Percentiles rank a stretch among this genome's conserved stretches.
Evolutionary conservation across 805 yeast genomes (phyloP).

Genomic region (Candida rishiriensis): DNA sequence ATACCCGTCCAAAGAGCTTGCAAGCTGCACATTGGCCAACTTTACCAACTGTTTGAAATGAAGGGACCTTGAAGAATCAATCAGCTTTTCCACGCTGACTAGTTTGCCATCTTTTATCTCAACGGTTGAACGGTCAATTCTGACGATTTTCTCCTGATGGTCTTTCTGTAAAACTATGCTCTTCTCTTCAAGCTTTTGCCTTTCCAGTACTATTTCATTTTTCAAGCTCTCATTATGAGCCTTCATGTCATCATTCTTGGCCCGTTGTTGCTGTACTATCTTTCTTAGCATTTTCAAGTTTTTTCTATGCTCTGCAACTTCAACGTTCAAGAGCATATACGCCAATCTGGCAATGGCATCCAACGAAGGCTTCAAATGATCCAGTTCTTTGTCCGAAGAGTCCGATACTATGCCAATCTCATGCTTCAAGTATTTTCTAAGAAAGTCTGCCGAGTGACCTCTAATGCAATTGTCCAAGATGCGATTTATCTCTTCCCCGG

Average conservation of each 20-base stretch:
- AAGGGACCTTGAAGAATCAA: slow-evolving; percentile 7
- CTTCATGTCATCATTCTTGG: slow-evolving; percentile 6
- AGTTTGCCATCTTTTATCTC: slow-evolving; percentile 12
- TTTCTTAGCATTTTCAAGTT: slow-evolving; percentile 8
- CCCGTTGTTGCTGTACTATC: slow-evolving; percentile 6
- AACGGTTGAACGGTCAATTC: slow-evolving; percentile 1
- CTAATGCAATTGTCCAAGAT: slow-evolving; percentile 24
- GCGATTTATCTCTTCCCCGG: slow-evolving; percentile 17
- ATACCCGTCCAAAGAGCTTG: not conserved
- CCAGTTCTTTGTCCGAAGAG: slow-evolving; percentile 1
- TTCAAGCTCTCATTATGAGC: slow-evolving; percentile 2
- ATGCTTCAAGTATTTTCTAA: slow-evolving; percentile 12
- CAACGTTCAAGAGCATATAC: slow-evolving; percentile 28
- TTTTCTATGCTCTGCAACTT: slow-evolving; percentile 16
- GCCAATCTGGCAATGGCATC: slow-evolving; percentile 27
- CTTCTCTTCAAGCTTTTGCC: slow-evolving; percentile 1
- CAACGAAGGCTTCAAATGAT: slow-evolving; percentile 15
- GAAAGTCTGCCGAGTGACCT: slow-evolving; percentile 16
- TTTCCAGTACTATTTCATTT: not conserved
- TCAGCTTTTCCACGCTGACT: slow-evolving; percentile 8
- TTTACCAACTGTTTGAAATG: slow-evolving; percentile 16
- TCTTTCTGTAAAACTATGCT: slow-evolving; percentile 1
- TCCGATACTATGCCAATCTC: not conserved
- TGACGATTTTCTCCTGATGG: slow-evolving; percentile 1
- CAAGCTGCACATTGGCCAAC: slow-evolving; percentile 7